Evolutionary conservation across 176 grass and related monocot genomes (phyloP).

Genomic region (Alopecurus myosuroides): DNA sequence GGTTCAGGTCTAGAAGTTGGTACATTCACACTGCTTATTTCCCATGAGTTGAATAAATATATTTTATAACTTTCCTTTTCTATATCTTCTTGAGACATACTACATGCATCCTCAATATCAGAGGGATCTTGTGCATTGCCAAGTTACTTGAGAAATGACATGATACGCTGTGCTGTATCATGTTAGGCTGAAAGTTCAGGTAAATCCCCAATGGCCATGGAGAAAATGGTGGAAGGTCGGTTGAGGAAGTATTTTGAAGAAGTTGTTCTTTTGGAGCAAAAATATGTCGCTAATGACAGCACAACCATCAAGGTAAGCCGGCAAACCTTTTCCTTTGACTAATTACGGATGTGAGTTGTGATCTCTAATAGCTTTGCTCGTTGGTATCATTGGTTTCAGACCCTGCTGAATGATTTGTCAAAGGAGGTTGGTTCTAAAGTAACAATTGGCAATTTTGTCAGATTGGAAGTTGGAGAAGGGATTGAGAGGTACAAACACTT

Average conservation of each 20-base stretch:
- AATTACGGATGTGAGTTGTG: constrained; percentile 13
- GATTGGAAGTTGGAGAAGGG: constrained; percentile 93
- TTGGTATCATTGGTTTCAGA: constrained; percentile 36
- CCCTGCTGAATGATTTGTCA: constrained; percentile 76
- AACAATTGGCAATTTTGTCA: constrained; percentile 75
- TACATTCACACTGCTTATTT: not conserved
- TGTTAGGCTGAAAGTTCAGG: constrained; percentile 85
- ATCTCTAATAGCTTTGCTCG: constrained; percentile 14
- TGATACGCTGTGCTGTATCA: constrained; percentile 3
- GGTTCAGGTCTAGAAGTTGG: not conserved
- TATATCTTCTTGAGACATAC: not conserved
- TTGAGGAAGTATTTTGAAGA: constrained; percentile 93
- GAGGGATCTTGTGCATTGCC: not conserved
- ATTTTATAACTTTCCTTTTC: not conserved
- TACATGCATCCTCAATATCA: not conserved
- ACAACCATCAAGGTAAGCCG: constrained; percentile 61
- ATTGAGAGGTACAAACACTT: constrained; percentile 65
- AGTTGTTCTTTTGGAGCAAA: constrained; percentile 93
- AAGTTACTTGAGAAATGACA: not conserved
- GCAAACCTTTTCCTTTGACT: constrained; percentile 1
- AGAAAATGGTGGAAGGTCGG: constrained; percentile 97
- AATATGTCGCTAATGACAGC: constrained; percentile 68
- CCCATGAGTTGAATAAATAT: not conserved
- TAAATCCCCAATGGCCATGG: constrained; percentile 89
- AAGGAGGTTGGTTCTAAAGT: constrained; percentile 82